Conservation (phyloP, 2,329 filamentous ascomycete genomes). For the Botryotinia globosa region DNA sequence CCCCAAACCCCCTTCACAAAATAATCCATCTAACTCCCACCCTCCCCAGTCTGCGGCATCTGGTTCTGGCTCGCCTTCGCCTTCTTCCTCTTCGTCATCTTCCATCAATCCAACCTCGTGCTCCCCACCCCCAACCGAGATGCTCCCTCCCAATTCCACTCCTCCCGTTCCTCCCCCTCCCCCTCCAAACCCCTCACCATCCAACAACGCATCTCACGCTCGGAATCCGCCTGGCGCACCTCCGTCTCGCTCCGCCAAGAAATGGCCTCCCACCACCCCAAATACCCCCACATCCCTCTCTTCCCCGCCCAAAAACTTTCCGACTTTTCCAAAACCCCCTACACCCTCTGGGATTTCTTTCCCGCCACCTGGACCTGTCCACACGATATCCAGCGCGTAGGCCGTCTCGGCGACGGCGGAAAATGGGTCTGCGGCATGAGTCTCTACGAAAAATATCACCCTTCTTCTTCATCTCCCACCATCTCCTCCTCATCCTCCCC, state of each 20-base stretch:
- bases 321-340: constrained; percentile 35
- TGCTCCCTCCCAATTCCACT: neutral
- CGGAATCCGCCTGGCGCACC: constrained; percentile 30
- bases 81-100: constrained; percentile 31
- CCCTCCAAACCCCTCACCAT: constrained; percentile 22
- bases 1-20: neutral
- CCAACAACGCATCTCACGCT: constrained; percentile 30
- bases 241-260: constrained; percentile 31
- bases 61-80: constrained; percentile 35
- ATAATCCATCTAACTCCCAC: neutral
- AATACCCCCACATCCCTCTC: constrained; percentile 29
- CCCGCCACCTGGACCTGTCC: constrained; percentile 43
- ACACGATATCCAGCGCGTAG: constrained; percentile 43
- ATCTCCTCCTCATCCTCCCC: neutral
- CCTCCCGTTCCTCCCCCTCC: neutral
- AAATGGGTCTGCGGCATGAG: constrained; percentile 46
- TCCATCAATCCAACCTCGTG: constrained; percentile 26
- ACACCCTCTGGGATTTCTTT: constrained; percentile 44
- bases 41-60: constrained; percentile 28
- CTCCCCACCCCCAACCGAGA: neutral
- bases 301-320: constrained; percentile 30
- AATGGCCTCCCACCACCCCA: constrained; percentile 28
- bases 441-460: constrained; percentile 36
- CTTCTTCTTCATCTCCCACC: neutral
- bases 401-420: constrained; percentile 43